Evolutionary conservation across 2,329 filamentous ascomycete species (phyloP), one percentile per base, ranked within the genome.

Genomic region (Lecanoromycetidae sp.): DNA sequence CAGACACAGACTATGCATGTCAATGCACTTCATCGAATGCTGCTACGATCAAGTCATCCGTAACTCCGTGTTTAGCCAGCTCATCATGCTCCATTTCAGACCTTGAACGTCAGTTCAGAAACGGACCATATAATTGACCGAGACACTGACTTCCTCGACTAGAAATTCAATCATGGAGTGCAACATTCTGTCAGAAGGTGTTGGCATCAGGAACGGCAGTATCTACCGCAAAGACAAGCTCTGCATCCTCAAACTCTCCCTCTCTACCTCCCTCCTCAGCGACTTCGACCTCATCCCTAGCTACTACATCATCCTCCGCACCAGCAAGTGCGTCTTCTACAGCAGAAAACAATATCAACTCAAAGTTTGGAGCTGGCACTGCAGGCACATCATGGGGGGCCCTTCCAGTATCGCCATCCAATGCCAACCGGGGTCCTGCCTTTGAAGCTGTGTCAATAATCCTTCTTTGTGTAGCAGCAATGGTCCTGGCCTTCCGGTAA

Each of bases 401-500:
- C 2, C 5, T 50, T 4, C 36, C 49, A 20, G 8, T 26, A 17
- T 25, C 32, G 5, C n/a, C 23, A 12, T 36, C 44, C 7, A 38
- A 38, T 3, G 44, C 30, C 1, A 44, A 52, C 20, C 25, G 50
- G 19, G 50, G 46, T 6, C 50, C 50, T 25, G 46, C 46, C 6
- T 34, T 52, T 15, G 46, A 49, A 26, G 50, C 46, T 13, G 29
- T 52, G 15, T 49, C 39, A 9, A 49, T 52, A 10, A 38, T 45
- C 4, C 37, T 52, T 12, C 35, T 49, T 9, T 17, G 20, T 6
- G 26, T 49, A 8, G 32, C 50, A 41, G 37, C 30, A 26, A 27
- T 48, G 10, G 35, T 52, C 15, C 17, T 52, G n/a, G 46, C 46
- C 5, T 41, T 52, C 30, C 33, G 50, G 46, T 48, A 32, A n/a